Percentiles rank a stretch among this genome's conserved stretches.
phyloP scores from a whole-genome alignment of 2,329 filamentous ascomycete species.

The Botryotinia narcissicola region DNA sequence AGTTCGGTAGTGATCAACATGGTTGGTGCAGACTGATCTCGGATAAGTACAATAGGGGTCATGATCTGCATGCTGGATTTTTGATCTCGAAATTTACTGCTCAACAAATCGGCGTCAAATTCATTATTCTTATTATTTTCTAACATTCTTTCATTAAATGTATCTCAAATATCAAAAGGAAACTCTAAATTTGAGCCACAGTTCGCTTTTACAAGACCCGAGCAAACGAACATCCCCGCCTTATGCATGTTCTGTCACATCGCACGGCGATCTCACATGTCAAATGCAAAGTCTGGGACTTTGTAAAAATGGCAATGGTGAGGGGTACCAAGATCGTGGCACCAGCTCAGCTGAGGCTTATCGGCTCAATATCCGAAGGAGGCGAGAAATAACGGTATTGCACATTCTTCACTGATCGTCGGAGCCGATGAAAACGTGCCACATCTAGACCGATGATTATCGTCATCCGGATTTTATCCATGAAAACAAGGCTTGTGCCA shows the following conservation, averaged over 20 bases:
- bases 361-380: neutral
- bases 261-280: neutral
- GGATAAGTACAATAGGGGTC: constrained; percentile 8
- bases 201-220: neutral
- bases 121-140: no score
- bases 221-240: no score
- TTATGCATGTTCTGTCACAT: neutral
- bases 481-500: neutral
- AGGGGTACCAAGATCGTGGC: neutral
- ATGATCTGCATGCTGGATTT: neutral
- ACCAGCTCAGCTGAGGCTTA: neutral
- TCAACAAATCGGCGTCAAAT: neutral
- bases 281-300: neutral
- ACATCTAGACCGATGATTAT: neutral
- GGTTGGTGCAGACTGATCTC: neutral
- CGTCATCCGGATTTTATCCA: neutral
- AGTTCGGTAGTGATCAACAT: neutral
- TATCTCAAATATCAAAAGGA: neutral
- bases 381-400: neutral
- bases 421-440: neutral
- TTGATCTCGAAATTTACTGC: neutral
- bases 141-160: neutral
- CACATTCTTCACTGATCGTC: neutral
- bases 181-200: neutral
- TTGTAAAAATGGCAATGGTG: neutral